Evolutionary conservation across 352 stramenopile genomes (phyloP).

Genomic region (Globisporangium orthogonon): DNA sequence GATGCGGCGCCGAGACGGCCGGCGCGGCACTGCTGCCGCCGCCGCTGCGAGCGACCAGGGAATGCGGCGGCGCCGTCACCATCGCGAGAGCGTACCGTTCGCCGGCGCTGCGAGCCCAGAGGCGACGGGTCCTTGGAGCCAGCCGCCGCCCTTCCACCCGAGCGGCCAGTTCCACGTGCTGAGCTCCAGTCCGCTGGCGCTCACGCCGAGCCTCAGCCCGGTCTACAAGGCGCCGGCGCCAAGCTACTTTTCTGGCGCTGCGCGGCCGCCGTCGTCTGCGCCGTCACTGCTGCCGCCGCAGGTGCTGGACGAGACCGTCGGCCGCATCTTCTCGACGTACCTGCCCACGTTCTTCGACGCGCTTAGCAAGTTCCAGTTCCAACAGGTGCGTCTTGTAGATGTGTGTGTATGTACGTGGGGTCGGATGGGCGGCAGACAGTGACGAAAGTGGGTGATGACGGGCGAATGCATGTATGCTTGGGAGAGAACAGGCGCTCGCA

Average conservation of each 20-base stretch:
- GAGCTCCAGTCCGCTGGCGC: conserved; percentile 28
- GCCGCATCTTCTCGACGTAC: conserved; percentile 41
- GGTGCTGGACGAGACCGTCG: conserved; percentile 37
- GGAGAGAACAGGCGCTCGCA: conserved; percentile 21
- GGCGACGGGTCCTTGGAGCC: conserved; percentile 10
- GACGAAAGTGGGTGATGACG: background rate
- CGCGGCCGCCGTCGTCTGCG: conserved; percentile 9
- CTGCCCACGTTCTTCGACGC: conserved; percentile 54
- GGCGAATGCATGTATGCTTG: background rate
- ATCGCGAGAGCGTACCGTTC: background rate
- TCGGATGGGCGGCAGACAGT: too few relatives aligned
- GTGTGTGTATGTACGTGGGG: background rate
- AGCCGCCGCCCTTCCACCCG: conserved; percentile 19
- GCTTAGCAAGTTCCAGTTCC: conserved; percentile 54
- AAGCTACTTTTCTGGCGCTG: conserved; percentile 9
- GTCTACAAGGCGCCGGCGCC: conserved; percentile 29
- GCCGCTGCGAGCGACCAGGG: conserved; percentile 8
- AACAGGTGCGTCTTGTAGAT: conserved; percentile 24
- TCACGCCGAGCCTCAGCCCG: conserved; percentile 37
- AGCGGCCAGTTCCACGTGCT: conserved; percentile 27
- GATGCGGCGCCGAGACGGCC: conserved; percentile 7
- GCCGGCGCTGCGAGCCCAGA: background rate
- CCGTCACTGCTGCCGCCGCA: conserved; percentile 4
- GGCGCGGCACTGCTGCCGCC: background rate
- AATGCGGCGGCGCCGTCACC: background rate